Conservation (phyloP, 2,329 filamentous ascomycete genomes). For the Diplodia scrobiculata region DNA sequence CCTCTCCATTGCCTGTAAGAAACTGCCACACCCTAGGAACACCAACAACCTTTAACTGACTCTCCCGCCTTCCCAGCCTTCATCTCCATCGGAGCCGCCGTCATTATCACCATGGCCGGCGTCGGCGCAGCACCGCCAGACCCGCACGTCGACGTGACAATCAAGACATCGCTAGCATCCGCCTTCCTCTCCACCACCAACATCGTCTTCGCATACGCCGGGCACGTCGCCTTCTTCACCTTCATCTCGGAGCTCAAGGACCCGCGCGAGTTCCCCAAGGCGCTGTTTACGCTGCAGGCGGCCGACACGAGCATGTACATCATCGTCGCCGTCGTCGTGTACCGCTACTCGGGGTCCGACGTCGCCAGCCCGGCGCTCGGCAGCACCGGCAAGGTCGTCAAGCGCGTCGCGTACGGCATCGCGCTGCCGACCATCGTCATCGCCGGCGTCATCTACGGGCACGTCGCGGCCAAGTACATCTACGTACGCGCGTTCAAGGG, state of each 20-base stretch:
- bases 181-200: slow-evolving; percentile 51
- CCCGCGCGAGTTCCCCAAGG: slow-evolving; percentile 63
- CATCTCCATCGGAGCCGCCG: slow-evolving; percentile 43
- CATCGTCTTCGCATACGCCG: slow-evolving; percentile 70
- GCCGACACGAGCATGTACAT: slow-evolving; percentile 65
- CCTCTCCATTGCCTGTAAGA: slow-evolving; percentile 60
- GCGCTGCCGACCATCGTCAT: slow-evolving; percentile 72
- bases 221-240: slow-evolving; percentile 69
- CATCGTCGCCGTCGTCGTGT: slow-evolving; percentile 67
- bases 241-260: slow-evolving; percentile 66
- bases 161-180: slow-evolving; percentile 47
- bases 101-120: slow-evolving; percentile 46
- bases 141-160: slow-evolving; percentile 32
- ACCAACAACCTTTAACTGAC: not conserved
- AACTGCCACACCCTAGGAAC: not conserved
- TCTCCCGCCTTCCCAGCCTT: slow-evolving; percentile 28
- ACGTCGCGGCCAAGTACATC: slow-evolving; percentile 67
- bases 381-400: slow-evolving; percentile 59
- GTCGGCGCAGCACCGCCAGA: slow-evolving; percentile 36
- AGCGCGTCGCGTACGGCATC: slow-evolving; percentile 68
- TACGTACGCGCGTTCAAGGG: slow-evolving; percentile 65
- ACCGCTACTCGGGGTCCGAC: slow-evolving; percentile 63
- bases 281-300: slow-evolving; percentile 63
- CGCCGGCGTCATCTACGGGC: slow-evolving; percentile 69
- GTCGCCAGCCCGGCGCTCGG: slow-evolving; percentile 69